Base-by-base conservation (phyloP, 2,329 filamentous ascomycete genomes). In the Aspergillus felis region DNA sequence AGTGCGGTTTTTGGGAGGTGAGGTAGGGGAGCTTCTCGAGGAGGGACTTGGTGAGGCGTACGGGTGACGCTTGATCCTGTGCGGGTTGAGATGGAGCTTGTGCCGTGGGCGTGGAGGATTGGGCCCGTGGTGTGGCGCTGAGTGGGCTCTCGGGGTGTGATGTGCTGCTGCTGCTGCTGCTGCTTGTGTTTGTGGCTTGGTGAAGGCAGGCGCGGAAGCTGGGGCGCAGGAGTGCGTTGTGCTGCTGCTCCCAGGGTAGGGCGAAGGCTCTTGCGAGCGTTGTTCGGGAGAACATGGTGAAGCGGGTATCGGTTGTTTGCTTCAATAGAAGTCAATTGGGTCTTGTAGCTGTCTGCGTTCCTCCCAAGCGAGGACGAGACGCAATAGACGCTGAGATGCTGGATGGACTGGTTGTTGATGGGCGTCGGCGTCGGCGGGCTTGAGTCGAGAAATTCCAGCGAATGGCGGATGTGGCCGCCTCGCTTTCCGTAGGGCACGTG, bases 11-110 rank as follows among this genome's bases (percentile, higher is more conserved):
- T 63, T 81, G 79, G 48, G 72, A 67, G 46, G 68, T 68, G 53
- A 81, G 75, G 54, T 75, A 67, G 7, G 79, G 78, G 35, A 81
- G 75, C 53, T 75, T 72, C 22, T 68, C 63, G 61, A 77, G 71
- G 35, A 79, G 64, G 14, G 77, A 74, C 59, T 74, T 66, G 20
- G 72, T 74, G 54, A 79, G 68, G 62, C 76, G 70, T 24, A 79
- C 76, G 74, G 0, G 62, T 57, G 62, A 77, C 76, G 32, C 65
- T 68, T n/a, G 75, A 74, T 29, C 69, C 64, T n/a, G 74, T 59
- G 42, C 74, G 60, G 38, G 50, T 44, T 46, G 55, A 61, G 52
- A 24, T 53, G 42, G 12, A 54, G 54, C 56, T 57, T 61, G 56
- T 59, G 60, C 38, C 46, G 52, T 51, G n/a, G 55, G 54, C 4